Conservation (phyloP, 495 filamentous ascomycete species). For the Cercophora scortea region DNA sequence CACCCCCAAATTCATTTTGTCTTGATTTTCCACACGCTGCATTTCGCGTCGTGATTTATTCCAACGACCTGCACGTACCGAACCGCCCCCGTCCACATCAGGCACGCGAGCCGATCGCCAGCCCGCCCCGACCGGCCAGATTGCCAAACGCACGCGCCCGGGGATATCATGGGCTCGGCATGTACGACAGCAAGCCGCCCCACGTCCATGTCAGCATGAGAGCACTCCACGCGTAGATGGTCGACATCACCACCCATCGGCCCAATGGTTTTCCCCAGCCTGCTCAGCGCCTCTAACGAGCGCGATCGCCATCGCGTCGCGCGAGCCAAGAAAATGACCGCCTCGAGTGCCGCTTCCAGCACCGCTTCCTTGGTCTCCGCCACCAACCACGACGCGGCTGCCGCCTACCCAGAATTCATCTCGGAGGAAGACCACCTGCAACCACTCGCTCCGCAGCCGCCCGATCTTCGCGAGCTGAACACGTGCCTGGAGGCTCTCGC, state of each 20-base stretch:
- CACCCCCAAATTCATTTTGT: too few relatives aligned
- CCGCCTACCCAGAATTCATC: conserved; percentile 29
- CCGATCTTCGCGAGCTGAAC: conserved; percentile 66
- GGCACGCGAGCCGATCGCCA: too few relatives aligned
- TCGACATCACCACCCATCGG: background rate
- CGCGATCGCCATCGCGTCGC: conserved; percentile 1
- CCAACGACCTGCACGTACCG: too few relatives aligned
- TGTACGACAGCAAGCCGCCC: background rate
- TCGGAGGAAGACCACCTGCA: conserved; percentile 37
- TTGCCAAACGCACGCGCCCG: too few relatives aligned
- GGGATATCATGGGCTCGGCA: too few relatives aligned
- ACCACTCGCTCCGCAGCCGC: conserved; percentile 35
- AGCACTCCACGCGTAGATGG: background rate
- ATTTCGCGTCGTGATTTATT: too few relatives aligned
- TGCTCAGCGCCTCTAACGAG: conserved; percentile 16
- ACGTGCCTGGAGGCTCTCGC: conserved; percentile 60
- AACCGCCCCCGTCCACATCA: too few relatives aligned
- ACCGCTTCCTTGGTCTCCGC: background rate
- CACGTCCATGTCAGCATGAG: too few relatives aligned
- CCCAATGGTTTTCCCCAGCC: conserved; percentile 19
- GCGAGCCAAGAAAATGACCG: conserved; percentile 2
- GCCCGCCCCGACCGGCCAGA: too few relatives aligned
- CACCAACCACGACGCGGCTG: background rate
- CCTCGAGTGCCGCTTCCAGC: background rate
- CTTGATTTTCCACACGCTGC: too few relatives aligned